phyloP scores from a whole-genome alignment of 1,284 basidiomycete genomes.

The Cryptococcus sp. region DNA sequence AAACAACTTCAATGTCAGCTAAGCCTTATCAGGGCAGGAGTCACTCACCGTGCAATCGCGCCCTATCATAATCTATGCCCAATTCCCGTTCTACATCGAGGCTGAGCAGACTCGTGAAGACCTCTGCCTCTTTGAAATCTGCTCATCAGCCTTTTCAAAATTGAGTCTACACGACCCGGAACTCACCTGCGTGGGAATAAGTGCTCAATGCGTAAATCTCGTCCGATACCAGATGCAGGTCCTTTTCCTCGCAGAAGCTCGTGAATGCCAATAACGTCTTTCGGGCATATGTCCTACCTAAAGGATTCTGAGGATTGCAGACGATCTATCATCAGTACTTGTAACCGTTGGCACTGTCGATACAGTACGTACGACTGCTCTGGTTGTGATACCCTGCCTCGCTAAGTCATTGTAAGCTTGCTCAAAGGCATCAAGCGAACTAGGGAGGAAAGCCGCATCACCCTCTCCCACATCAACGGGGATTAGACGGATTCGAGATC shows the following conservation, averaged over 20 bases:
- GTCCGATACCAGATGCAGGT: constrained; percentile 49
- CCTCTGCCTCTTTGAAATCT: constrained; percentile 30
- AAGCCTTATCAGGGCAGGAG: not conserved
- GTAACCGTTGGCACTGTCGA: not conserved
- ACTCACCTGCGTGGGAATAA: constrained; percentile 37
- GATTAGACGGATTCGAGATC: constrained; percentile 31
- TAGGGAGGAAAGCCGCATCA: constrained; percentile 28
- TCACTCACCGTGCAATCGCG: constrained; percentile 42
- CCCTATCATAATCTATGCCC: constrained; percentile 40
- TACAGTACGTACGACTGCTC: constrained; percentile 31
- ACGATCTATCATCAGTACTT: constrained; percentile 28
- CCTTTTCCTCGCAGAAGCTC: constrained; percentile 48
- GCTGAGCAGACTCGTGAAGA: constrained; percentile 48
- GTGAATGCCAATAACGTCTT: constrained; percentile 48
- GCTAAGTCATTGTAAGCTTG: constrained; percentile 24
- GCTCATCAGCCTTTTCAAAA: not conserved
- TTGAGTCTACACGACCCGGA: not conserved
- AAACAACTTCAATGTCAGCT: constrained; percentile 29
- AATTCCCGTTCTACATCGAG: constrained; percentile 47
- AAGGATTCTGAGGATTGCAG: constrained; percentile 51
- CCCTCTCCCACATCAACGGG: constrained; percentile 38
- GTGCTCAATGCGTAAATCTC: constrained; percentile 51
- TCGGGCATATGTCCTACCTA: constrained; percentile 45
- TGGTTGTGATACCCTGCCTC: constrained; percentile 22
- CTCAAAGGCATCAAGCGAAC: constrained; percentile 26